phyloP scores from a whole-genome alignment of 495 filamentous ascomycete genomes.

The Thozetella sp. region DNA sequence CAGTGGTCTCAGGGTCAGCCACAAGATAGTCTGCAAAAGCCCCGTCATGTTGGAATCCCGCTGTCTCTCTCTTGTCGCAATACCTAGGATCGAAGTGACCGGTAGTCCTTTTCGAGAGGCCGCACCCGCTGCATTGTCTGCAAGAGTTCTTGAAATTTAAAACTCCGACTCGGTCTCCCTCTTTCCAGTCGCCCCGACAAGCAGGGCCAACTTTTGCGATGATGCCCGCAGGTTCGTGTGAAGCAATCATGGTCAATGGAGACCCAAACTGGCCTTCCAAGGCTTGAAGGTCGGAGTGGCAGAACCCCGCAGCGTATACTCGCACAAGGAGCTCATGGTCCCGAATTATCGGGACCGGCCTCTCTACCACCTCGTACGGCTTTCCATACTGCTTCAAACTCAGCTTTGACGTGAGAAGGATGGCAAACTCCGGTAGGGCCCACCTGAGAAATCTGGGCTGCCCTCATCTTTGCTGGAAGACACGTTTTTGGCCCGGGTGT shows the following conservation, averaged over 20 bases:
- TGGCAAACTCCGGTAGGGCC: background rate
- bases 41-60: constrained; percentile 27
- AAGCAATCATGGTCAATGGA: constrained; percentile 7
- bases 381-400: constrained; percentile 2
- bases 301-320: constrained; percentile 11
- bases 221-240: constrained; percentile 11
- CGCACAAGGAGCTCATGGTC: constrained; percentile 15
- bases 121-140: constrained; percentile 3
- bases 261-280: constrained; percentile 6
- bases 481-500: background rate
- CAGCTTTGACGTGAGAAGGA: background rate
- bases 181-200: constrained; percentile 3
- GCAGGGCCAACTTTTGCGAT: background rate
- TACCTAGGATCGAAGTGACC: constrained; percentile 14
- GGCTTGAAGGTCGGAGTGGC: constrained; percentile 14
- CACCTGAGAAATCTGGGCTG: constrained; percentile 8
- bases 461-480: constrained; percentile 3
- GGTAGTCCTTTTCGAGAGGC: constrained; percentile 8
- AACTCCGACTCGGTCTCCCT: constrained; percentile 14
- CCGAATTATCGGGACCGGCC: constrained; percentile 2
- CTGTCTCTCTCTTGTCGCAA: constrained; percentile 14
- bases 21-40: constrained; percentile 35
- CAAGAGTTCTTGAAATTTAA: constrained; percentile 11
- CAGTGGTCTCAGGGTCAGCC: constrained; percentile 22
- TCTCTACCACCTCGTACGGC: constrained; percentile 5